These are phyloP conservation scores for Dicorynia guianensis DNA, from an alignment of 306 rosid species.

Conservation along the genomic window DNA sequence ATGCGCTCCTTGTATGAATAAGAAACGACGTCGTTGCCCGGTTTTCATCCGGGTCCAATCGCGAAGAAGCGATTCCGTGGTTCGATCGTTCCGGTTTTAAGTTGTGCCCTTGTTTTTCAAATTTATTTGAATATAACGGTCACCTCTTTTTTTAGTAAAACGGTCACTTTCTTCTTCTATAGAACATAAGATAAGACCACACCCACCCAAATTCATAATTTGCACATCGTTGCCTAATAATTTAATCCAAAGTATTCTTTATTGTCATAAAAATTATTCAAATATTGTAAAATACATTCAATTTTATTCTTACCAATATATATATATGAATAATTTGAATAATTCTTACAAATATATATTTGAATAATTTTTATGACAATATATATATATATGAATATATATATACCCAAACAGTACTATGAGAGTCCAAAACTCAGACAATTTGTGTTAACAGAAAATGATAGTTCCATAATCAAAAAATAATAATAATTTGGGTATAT, in stretches of 20 bases:
- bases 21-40: too few relatives aligned
- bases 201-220: background rate
- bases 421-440: too few relatives aligned
- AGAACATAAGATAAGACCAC: background rate
- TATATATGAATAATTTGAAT: too few relatives aligned
- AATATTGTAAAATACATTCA: background rate
- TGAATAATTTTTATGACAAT: too few relatives aligned
- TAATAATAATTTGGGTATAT: too few relatives aligned
- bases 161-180: background rate
- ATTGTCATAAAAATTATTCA: too few relatives aligned
- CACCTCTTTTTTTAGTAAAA: background rate
- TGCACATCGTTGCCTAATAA: background rate
- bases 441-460: too few relatives aligned
- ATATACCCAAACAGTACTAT: too few relatives aligned
- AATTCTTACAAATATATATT: too few relatives aligned
- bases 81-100: conserved; percentile 25
- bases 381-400: too few relatives aligned
- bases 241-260: background rate
- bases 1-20: conserved; percentile 43
- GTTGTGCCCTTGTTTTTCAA: conserved; percentile 24
- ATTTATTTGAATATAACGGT: conserved; percentile 42
- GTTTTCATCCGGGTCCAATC: conserved; percentile 34
- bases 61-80: conserved; percentile 2
- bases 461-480: too few relatives aligned
- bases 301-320: too few relatives aligned